Base-by-base conservation (phyloP, 192 early-diverging fungal species). In the Fimicolochytrium jonesii region DNA sequence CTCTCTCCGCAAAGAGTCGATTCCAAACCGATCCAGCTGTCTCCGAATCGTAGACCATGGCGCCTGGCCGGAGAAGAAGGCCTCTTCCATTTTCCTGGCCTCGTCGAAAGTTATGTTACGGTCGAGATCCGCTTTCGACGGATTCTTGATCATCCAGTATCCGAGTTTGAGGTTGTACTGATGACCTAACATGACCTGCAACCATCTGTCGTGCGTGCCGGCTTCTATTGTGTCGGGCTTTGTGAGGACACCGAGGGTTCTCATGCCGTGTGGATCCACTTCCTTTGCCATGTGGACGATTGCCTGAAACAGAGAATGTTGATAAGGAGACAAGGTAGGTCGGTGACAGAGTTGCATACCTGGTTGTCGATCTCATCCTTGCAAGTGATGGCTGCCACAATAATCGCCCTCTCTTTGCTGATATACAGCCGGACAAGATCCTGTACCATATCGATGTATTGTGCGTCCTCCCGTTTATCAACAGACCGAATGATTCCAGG, bases 321-420 rank as follows among this genome's bases (percentile, higher is more conserved):
- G 20, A 32, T 30, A 46, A 17, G 23, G 4, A 17, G 17, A 18
- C 13, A n/a, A 22, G 31, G 30, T 50, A 22, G 1, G 47, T n/a
- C 37, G 10, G 4, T 2, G 17, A 22, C 35, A 28, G 5, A 55
- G 10, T 9, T 11, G 4, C 47, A 13, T 28, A 67, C 65, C 63
- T 83, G 81, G 44, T 83, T 82, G 25, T 83, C 81, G 30, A 83
- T 83, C 56, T 83, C 81, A 39, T 82, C 79, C 31, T 80, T 80
- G 52, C 81, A 83, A 3, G 80, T 70, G 47, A 83, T 80, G 22
- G 76, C 76, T 1, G 74, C 80, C 9, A 83, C 65, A 45, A 83
- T 82, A 34, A 83, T 80, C 34, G 81, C 63, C n/a, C 77, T 49
- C 15, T 69, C 67, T 23, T 79, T 70, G 41, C 47, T 11, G 52